These are phyloP conservation scores for Domatiomyces catenatus DNA, from an alignment of 2,329 filamentous ascomycete species.

Conservation along the genomic window DNA sequence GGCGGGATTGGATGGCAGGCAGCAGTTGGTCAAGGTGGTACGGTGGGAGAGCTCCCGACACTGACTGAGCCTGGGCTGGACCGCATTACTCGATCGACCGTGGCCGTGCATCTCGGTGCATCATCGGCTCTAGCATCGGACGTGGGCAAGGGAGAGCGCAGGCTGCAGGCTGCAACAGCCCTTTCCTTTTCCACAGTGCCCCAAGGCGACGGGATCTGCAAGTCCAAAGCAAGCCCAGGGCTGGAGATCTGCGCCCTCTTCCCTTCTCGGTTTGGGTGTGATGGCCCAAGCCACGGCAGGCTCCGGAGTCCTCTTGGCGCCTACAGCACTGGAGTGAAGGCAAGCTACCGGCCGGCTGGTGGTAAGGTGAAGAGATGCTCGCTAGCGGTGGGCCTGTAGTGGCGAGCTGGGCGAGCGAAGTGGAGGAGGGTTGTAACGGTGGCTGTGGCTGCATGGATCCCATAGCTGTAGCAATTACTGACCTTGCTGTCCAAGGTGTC, in stretches of 20 bases:
- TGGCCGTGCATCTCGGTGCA: too few species aligned
- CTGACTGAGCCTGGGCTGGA: too few species aligned
- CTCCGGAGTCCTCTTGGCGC: too few species aligned
- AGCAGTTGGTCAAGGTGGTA: neutral
- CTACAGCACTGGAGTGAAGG: too few species aligned
- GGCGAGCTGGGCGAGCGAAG: neutral
- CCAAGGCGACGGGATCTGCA: neutral
- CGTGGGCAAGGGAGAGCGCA: too few species aligned
- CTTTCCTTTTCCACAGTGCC: neutral
- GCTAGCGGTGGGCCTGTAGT: neutral
- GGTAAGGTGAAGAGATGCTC: neutral
- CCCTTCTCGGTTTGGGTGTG: neutral
- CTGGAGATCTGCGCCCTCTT: neutral
- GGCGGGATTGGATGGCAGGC: neutral
- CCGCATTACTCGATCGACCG: too few species aligned
- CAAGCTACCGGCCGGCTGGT: too few species aligned
- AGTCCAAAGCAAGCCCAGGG: neutral
- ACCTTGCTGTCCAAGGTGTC: neutral
- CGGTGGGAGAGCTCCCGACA: neutral
- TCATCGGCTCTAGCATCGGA: too few species aligned
- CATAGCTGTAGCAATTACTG: neutral
- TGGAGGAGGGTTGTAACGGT: neutral
- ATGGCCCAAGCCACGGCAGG: too few species aligned
- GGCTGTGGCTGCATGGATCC: neutral
- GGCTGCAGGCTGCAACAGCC: too few species aligned